A percentile compares a stretch with the other conserved stretches of the same genome.
phyloP scores from a whole-genome alignment of 2,329 filamentous ascomycete species.

The Trichophyton mentagrophytes region DNA sequence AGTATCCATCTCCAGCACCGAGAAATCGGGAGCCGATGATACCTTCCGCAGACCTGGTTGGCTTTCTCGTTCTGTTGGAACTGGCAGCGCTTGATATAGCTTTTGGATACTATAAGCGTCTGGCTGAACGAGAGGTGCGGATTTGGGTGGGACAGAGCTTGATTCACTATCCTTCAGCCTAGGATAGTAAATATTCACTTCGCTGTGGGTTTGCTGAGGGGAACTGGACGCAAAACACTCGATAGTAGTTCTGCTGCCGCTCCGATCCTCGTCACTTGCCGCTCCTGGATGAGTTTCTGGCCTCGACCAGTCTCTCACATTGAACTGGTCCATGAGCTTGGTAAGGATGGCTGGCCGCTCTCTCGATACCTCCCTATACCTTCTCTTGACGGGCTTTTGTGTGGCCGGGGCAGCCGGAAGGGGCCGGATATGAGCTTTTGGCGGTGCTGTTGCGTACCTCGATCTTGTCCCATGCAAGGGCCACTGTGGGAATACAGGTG shows the following conservation, averaged over 20 bases:
- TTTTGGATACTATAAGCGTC: background rate
- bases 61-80: background rate
- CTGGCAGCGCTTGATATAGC: background rate
- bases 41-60: background rate
- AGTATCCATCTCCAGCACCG: background rate
- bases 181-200: constrained; percentile 3
- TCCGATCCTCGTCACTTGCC: background rate
- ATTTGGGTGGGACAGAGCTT: background rate
- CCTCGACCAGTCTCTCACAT: constrained; percentile 3
- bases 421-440: background rate
- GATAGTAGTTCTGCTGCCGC: background rate
- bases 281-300: background rate
- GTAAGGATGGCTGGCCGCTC: constrained; percentile 6
- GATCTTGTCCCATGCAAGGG: background rate
- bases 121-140: background rate
- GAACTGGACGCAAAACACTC: background rate
- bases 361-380: background rate
- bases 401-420: background rate
- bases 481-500: background rate
- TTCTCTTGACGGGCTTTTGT: background rate
- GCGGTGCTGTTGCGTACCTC: background rate
- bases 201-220: background rate
- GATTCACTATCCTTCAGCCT: background rate
- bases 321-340: constrained; percentile 9
- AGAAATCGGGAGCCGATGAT: background rate